Evolutionary conservation across 108 stramenopile species (phyloP).

Genomic region (Skeletonema marinoi): DNA sequence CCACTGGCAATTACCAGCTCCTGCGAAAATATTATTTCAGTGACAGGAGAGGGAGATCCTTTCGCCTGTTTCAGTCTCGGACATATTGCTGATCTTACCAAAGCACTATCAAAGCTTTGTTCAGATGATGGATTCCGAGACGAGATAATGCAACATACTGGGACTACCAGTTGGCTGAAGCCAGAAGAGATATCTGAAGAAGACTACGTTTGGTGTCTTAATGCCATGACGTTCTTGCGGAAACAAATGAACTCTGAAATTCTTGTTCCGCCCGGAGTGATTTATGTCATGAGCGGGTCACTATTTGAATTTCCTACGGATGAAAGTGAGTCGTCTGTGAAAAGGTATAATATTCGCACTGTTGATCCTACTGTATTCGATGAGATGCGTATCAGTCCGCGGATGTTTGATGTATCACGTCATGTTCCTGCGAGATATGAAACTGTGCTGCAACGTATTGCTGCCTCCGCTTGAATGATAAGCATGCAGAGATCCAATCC

Average conservation of each 20-base stretch:
- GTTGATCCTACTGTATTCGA: conserved; percentile 38
- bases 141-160: conserved; percentile 45
- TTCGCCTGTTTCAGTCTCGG: conserved; percentile 70
- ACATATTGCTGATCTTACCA: conserved; percentile 65
- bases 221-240: conserved; percentile 50
- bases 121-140: conserved; percentile 58
- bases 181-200: conserved; percentile 23
- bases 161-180: background rate
- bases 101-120: conserved; percentile 59
- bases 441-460: conserved; percentile 29
- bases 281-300: conserved; percentile 35
- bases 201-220: conserved; percentile 50
- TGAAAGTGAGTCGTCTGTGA: background rate
- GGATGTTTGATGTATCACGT: conserved; percentile 69
- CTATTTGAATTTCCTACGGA: conserved; percentile 30
- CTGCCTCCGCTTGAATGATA: conserved; percentile 1
- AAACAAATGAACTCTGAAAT: conserved; percentile 54
- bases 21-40: conserved; percentile 48
- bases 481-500: background rate
- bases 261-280: conserved; percentile 68
- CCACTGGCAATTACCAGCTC: conserved; percentile 5
- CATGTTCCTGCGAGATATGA: conserved; percentile 76
- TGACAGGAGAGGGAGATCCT: conserved; percentile 77
- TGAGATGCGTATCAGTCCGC: conserved; percentile 51
- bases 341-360: conserved; percentile 1